phyloP scores from a whole-genome alignment of 176 grass and related monocot species.

The Aechmea fasciata region DNA sequence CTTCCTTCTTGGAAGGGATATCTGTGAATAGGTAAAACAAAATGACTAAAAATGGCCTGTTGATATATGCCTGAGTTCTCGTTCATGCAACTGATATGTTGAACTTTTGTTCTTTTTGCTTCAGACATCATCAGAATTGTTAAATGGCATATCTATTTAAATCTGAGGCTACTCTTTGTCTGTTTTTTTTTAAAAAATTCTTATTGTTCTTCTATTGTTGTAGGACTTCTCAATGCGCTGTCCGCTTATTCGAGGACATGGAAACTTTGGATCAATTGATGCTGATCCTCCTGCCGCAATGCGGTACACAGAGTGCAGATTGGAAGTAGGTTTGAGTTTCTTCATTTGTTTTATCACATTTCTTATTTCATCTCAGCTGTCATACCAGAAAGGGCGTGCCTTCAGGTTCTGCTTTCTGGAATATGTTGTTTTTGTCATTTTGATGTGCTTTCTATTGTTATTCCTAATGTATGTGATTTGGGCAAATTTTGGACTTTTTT shows the following conservation, averaged over 20 bases:
- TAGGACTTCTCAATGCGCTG: conserved; percentile 94
- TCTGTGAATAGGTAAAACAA: too few species aligned
- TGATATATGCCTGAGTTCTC: too few species aligned
- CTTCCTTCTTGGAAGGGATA: too few species aligned
- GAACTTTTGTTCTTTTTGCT: too few species aligned
- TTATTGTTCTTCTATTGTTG: conserved; percentile 23
- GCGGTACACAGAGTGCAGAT: conserved; percentile 93
- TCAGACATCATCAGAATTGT: not conserved
- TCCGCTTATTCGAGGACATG: conserved; percentile 85
- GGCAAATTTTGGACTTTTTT: too few species aligned
- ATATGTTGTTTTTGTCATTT: not conserved
- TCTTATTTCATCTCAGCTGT: conserved; percentile 3
- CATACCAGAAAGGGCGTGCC: not conserved
- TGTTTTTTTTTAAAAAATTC: conserved; percentile 16
- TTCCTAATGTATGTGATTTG: too few species aligned
- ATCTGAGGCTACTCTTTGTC: conserved; percentile 1
- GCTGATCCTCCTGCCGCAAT: conserved; percentile 96
- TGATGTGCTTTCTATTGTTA: not conserved
- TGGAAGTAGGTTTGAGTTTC: conserved; percentile 63
- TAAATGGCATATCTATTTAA: conserved; percentile 5
- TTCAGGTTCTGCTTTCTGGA: not conserved
- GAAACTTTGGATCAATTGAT: conserved; percentile 97
- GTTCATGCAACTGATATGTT: too few species aligned
- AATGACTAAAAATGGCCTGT: too few species aligned
- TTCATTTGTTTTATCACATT: conserved; percentile 18